phyloP scores from a whole-genome alignment of 768 basidiomycete species.

The Pilatotrama ljubarskyi region DNA sequence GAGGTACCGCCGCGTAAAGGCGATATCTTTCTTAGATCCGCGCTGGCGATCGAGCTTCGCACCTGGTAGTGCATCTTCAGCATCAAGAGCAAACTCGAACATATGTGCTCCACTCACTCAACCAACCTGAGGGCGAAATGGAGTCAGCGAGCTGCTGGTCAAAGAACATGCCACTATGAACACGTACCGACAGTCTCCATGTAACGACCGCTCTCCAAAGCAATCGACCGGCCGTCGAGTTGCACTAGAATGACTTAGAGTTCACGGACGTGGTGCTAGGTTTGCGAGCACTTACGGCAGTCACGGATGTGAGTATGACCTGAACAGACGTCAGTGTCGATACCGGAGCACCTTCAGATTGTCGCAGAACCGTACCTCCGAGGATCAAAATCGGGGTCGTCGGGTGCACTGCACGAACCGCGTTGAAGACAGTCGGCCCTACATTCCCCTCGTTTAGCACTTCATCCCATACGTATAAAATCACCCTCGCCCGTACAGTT shows the following conservation, averaged over 20 bases:
- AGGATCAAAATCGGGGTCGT: constrained; percentile 81
- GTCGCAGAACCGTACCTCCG: constrained; percentile 49
- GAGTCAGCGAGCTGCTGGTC: not conserved
- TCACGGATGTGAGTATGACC: constrained; percentile 82
- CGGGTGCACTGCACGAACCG: constrained; percentile 71
- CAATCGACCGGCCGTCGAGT: constrained; percentile 74
- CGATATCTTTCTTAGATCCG: constrained; percentile 49
- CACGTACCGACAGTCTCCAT: constrained; percentile 86
- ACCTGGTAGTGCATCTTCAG: constrained; percentile 33
- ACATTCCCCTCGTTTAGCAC: not conserved
- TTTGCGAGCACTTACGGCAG: constrained; percentile 50
- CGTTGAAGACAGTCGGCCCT: constrained; percentile 75
- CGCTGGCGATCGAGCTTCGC: constrained; percentile 47
- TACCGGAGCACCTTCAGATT: not conserved
- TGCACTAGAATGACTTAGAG: constrained; percentile 42
- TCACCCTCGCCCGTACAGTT: too few relatives aligned
- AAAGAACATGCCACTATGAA: not conserved
- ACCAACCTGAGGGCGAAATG: constrained; percentile 48
- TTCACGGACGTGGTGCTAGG: not conserved
- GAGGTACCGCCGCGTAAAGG: constrained; percentile 71
- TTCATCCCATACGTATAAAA: too few relatives aligned
- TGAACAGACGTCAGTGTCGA: not conserved
- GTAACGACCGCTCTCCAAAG: constrained; percentile 82
- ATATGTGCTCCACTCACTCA: constrained; percentile 47
- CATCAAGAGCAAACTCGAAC: not conserved